Conservation (phyloP, 768 basidiomycete genomes). For the Podaxis mareebaensis region DNA sequence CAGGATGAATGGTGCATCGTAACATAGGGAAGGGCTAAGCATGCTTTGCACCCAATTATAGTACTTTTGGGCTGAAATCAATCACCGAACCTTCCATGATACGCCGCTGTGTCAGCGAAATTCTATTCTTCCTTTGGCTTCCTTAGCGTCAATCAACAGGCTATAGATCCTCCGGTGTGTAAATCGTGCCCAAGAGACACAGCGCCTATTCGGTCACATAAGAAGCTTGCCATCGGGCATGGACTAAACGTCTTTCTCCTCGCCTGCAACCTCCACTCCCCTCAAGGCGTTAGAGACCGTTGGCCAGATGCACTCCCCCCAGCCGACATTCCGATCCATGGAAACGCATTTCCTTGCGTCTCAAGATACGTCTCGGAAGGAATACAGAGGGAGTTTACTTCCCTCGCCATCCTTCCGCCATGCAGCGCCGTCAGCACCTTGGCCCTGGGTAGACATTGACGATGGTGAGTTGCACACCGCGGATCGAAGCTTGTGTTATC, state of each 20-base stretch:
- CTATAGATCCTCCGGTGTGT: background rate
- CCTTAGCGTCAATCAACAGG: constrained; percentile 2
- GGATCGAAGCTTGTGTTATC: background rate
- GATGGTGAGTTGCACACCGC: constrained; percentile 24
- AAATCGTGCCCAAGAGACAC: background rate
- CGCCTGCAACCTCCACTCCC: background rate
- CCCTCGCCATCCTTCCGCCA: constrained; percentile 39
- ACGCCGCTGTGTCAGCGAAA: background rate
- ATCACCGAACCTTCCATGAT: background rate
- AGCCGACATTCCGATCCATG: background rate
- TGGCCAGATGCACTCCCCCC: background rate
- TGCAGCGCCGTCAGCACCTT: constrained; percentile 41
- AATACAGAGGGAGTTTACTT: constrained; percentile 10
- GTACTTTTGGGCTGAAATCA: background rate
- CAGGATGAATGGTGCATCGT: no score
- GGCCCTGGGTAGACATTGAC: constrained; percentile 44
- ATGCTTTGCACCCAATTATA: background rate
- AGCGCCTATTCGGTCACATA: constrained; percentile 3
- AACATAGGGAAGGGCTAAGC: background rate
- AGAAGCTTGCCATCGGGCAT: background rate
- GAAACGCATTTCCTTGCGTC: background rate
- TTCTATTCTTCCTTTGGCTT: background rate
- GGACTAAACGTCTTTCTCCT: background rate
- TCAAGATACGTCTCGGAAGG: background rate
- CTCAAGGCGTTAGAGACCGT: background rate